Conservation (phyloP, 1,284 basidiomycete species). For the Rugosomyces carneus region DNA sequence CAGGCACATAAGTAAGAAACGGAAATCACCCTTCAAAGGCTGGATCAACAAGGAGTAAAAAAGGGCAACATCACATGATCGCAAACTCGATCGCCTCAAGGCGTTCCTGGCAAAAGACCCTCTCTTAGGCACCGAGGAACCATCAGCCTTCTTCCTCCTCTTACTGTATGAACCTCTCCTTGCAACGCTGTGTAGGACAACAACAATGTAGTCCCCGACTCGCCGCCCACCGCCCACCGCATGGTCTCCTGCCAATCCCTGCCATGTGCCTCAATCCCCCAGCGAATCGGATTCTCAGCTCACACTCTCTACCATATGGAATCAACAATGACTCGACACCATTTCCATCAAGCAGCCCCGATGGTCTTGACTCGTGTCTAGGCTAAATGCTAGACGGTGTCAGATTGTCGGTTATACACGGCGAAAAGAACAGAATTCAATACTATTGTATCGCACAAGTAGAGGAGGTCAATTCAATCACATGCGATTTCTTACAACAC, state of each 20-base stretch:
- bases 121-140: background rate
- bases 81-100: background rate
- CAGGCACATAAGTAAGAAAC: constrained; percentile 17
- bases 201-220: no score
- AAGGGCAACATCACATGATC: no score
- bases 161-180: no score
- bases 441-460: no score
- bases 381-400: background rate
- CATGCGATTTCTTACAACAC: background rate
- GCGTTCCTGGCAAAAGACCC: no score
- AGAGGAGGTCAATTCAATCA: background rate
- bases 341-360: background rate
- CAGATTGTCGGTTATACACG: background rate
- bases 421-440: background rate
- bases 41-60: background rate
- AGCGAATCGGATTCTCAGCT: no score
- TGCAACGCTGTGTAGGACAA: no score
- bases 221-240: no score
- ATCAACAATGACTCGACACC: background rate
- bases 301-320: background rate
- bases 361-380: background rate
- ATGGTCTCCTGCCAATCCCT: constrained; percentile 1
- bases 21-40: background rate
- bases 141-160: background rate
- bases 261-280: background rate